These are phyloP conservation scores for Marchantia paleacea DNA, from an alignment of 225 moss, liverwort and hornwort species.

Conservation along the genomic window DNA sequence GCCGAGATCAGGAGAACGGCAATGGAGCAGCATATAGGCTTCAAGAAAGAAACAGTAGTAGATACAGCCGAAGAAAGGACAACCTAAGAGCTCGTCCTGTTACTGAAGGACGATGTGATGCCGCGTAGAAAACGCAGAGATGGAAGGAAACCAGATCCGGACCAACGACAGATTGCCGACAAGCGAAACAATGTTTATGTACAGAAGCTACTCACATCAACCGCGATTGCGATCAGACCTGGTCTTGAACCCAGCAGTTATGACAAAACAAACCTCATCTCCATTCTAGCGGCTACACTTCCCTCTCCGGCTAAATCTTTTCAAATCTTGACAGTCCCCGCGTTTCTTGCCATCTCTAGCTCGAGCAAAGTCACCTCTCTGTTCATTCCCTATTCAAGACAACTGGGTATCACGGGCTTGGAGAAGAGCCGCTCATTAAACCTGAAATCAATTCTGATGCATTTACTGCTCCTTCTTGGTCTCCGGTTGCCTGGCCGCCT, in stretches of 20 bases:
- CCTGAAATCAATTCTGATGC: neutral
- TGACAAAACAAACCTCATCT: neutral
- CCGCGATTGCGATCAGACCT: neutral
- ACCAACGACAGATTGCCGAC: neutral
- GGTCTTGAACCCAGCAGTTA: neutral
- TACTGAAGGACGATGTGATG: too few relatives aligned
- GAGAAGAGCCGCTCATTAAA: neutral
- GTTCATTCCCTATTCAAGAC: neutral
- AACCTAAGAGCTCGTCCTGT: too few relatives aligned
- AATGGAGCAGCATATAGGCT: too few relatives aligned
- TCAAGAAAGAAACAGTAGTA: too few relatives aligned
- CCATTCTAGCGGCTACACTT: neutral
- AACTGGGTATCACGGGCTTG: neutral
- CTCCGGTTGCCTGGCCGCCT: neutral
- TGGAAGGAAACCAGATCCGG: too few relatives aligned
- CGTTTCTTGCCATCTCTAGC: too few relatives aligned
- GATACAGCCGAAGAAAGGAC: too few relatives aligned
- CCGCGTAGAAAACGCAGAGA: too few relatives aligned
- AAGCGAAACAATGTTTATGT: neutral
- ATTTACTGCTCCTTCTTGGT: conserved; percentile 17
- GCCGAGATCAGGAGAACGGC: too few relatives aligned
- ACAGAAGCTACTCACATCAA: neutral
- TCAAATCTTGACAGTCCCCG: neutral
- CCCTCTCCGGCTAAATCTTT: neutral
- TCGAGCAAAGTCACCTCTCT: neutral